phyloP scores from a whole-genome alignment of 2,329 filamentous ascomycete species.

The Botrytis deweyae region DNA sequence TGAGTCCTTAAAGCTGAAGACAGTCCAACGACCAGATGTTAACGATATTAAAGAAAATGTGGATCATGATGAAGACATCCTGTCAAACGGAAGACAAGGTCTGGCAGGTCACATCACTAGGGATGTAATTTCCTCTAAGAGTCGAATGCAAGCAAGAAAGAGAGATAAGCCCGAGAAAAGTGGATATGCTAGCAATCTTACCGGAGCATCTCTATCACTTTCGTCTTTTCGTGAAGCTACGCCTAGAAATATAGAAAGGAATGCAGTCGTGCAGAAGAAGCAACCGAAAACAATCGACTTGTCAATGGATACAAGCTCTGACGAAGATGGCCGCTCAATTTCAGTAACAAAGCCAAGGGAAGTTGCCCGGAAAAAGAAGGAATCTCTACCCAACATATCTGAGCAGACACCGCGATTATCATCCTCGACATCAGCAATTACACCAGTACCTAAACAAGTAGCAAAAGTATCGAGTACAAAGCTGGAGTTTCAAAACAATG shows the following conservation, averaged over 20 bases:
- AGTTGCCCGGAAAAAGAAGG: not conserved
- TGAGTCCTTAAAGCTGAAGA: constrained; percentile 29
- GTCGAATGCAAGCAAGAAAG: constrained; percentile 19
- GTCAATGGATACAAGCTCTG: constrained; percentile 10
- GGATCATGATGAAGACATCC: not conserved
- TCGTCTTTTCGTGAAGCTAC: constrained; percentile 20
- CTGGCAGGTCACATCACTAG: not conserved
- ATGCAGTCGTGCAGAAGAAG: not conserved
- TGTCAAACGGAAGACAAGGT: not conserved
- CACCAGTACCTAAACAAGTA: not conserved
- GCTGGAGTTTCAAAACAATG: not conserved
- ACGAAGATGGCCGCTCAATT: not conserved
- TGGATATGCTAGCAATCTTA: constrained; percentile 37
- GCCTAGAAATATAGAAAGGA: not conserved
- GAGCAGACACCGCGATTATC: not conserved
- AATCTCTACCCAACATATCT: not conserved
- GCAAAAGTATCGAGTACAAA: not conserved
- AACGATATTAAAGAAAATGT: constrained; percentile 27
- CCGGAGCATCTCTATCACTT: constrained; percentile 32
- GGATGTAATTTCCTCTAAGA: not conserved
- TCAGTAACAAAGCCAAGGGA: not conserved
- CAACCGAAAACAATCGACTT: constrained; percentile 7
- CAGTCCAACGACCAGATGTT: constrained; percentile 14
- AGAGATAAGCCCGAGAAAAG: constrained; percentile 27
- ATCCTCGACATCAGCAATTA: not conserved